phyloP scores from a whole-genome alignment of 805 yeast species.

The Isabelozyma rhagii region DNA sequence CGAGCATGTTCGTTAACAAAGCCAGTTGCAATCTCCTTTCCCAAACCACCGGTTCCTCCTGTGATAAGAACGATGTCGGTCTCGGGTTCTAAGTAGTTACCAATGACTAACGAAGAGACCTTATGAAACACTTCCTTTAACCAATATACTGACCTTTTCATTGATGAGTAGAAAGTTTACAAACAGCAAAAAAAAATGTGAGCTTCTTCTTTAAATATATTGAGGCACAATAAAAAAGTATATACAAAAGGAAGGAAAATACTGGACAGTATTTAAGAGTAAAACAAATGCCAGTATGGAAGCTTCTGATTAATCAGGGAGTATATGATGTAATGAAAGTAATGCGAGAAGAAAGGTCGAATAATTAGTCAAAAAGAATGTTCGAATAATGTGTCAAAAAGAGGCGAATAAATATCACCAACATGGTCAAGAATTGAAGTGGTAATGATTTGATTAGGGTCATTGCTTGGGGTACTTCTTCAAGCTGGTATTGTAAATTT shows the following conservation, averaged over 20 bases:
- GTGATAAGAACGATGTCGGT: conserved; percentile 71
- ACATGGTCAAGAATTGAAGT: not conserved
- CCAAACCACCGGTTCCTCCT: conserved; percentile 83
- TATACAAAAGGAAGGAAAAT: not conserved
- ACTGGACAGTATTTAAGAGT: not conserved
- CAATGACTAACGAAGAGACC: conserved; percentile 41
- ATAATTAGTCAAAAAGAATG: not conserved
- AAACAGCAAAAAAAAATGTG: not conserved
- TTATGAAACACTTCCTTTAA: conserved; percentile 19
- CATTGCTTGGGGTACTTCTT: not conserved
- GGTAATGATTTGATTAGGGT: not conserved
- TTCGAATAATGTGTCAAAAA: not conserved
- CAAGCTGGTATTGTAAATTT: conserved; percentile 2
- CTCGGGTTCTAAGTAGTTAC: conserved; percentile 49
- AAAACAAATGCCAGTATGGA: not conserved
- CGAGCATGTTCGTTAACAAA: conserved; percentile 44
- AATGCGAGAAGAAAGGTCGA: not conserved
- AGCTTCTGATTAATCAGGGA: not conserved
- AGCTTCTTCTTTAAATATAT: too few relatives aligned
- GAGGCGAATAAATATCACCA: not conserved
- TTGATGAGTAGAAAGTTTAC: not conserved
- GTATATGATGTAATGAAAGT: not conserved
- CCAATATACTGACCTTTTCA: conserved; percentile 5
- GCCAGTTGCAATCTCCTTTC: conserved; percentile 53
- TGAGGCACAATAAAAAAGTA: not conserved